phyloP scores from a whole-genome alignment of 345 rosid genomes.

The Combretum micranthum region DNA sequence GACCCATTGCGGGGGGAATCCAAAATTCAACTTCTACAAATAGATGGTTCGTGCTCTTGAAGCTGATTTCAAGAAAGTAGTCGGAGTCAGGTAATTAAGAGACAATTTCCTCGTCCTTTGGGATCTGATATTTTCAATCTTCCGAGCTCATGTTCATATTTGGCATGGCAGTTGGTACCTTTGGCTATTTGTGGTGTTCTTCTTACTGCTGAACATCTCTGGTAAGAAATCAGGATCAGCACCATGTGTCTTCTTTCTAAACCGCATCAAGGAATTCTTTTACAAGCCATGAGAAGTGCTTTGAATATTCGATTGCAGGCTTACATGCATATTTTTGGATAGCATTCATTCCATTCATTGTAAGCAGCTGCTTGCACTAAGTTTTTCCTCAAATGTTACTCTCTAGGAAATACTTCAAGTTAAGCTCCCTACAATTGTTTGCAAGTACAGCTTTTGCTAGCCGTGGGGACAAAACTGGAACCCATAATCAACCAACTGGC shows the following conservation, averaged over 20 bases:
- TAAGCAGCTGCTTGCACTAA: slow-evolving; percentile 20
- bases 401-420: too few species aligned
- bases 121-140: too few species aligned
- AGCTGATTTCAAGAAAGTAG: slow-evolving; percentile 90
- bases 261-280: too few species aligned
- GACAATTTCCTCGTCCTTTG: not conserved
- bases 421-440: too few species aligned
- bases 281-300: not conserved
- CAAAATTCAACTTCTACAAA: slow-evolving; percentile 70
- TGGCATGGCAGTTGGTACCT: slow-evolving; percentile 72
- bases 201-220: slow-evolving; percentile 62
- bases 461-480: slow-evolving; percentile 72
- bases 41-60: slow-evolving; percentile 87
- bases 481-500: slow-evolving; percentile 65
- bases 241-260: too few species aligned
- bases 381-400: not conserved
- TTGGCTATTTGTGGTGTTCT: slow-evolving; percentile 73
- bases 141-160: too few species aligned
- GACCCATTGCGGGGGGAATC: slow-evolving; percentile 77
- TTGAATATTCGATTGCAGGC: slow-evolving; percentile 29
- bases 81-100: slow-evolving; percentile 69
- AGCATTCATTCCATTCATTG: slow-evolving; percentile 62
- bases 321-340: slow-evolving; percentile 81
- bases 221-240: slow-evolving; percentile 25
- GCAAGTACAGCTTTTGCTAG: slow-evolving; percentile 51